Evolutionary conservation across 495 filamentous ascomycete species (phyloP), one percentile per base, ranked within the genome.

Genomic region (Tuber calosporum): DNA sequence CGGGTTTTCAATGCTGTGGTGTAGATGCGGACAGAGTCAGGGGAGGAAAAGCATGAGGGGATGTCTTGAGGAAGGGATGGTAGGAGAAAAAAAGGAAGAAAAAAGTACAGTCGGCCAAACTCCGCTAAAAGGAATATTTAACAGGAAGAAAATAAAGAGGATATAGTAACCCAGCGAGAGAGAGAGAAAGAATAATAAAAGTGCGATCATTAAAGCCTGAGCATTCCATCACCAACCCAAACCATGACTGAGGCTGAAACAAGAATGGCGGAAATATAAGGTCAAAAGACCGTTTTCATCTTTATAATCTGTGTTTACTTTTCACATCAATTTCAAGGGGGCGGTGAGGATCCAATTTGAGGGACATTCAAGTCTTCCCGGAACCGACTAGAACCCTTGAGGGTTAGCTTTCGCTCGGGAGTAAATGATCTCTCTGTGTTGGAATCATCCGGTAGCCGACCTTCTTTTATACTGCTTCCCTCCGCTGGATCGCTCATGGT

Each of bases 291-390:
- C 67, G 45, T 42, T 69, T 69, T 69, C 37, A 19, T 42, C 38
- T 68, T 34, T 62, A 1, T 1, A 62, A 62, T 62, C 53, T 34
- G 53, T 62, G 11, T 34, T 34, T 62, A 62, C 26, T 30, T 62
- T 62, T 62, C 26, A 26, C 26, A 62, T 62, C 53, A 62, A 66
- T 48, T 69, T 79, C 69, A 79, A 72, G 41, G 72, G 15, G 75
- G 62, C 66, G 75, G 68, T 1, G 75, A 72, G 53, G 76, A 71
- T 43, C 77, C 77, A 40, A 48, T 45, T 37, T 67, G 77, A 66
- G 77, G 77, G 70, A 73, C 76, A 73, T 79, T 79, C n/a, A 79
- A 43, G 73, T 79, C 77, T 71, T 79, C 77, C 66, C 72, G 73
- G 36, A 79, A 79, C n/a, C 77, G 72, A 45, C 77, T 79, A 17